Evolutionary conservation across 1,284 basidiomycete species (phyloP).

Genomic region (Blastosporella zonata): DNA sequence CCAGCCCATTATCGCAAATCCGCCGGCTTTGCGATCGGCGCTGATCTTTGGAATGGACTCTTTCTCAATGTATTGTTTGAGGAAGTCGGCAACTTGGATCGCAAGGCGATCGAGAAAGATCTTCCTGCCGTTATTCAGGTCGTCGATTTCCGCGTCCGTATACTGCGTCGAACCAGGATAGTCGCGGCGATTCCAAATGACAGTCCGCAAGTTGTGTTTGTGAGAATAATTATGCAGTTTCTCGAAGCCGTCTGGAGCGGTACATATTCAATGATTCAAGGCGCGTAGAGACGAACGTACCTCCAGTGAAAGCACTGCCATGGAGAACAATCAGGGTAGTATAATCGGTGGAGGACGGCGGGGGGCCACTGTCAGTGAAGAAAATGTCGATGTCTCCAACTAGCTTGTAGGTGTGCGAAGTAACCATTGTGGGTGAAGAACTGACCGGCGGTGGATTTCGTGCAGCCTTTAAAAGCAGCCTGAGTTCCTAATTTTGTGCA

Average conservation of each 20-base stretch:
- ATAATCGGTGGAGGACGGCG: conserved; percentile 26
- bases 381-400: conserved; percentile 20
- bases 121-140: conserved; percentile 22
- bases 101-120: conserved; percentile 28
- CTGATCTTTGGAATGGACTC: conserved; percentile 24
- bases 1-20: conserved; percentile 33
- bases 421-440: no score
- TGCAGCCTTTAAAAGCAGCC: no score
- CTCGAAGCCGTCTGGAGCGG: conserved; percentile 24
- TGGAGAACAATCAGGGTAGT: conserved; percentile 33
- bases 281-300: conserved; percentile 16
- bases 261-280: background rate
- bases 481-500: no score
- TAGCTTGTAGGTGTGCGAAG: conserved; percentile 15
- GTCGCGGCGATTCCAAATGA: conserved; percentile 30
- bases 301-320: conserved; percentile 29
- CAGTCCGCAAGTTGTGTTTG: conserved; percentile 27
- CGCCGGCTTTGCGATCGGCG: conserved; percentile 25
- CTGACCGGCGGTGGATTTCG: no score
- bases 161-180: conserved; percentile 34
- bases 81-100: conserved; percentile 24
- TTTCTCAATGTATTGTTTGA: conserved; percentile 26
- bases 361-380: conserved; percentile 33
- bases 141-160: conserved; percentile 29
- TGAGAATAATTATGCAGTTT: conserved; percentile 22